A percentile compares a stretch with the other conserved stretches of the same genome.
Conservation (phyloP, 2,329 filamentous ascomycete species). For the Colletotrichum neosansevieriae region DNA sequence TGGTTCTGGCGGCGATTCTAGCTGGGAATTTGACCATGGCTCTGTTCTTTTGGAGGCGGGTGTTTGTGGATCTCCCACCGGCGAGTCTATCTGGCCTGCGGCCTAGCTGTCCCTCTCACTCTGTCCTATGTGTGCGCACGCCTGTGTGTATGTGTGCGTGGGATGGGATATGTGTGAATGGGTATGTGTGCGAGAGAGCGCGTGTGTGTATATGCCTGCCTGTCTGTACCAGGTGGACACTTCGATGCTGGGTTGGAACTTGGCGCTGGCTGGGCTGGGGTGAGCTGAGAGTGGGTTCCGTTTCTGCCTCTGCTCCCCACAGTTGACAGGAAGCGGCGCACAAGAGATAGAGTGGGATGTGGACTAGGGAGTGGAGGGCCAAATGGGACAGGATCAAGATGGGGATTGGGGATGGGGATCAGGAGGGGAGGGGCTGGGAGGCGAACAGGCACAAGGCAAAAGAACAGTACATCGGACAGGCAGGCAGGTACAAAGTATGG, state of each 20-base stretch:
- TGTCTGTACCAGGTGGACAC: constrained; percentile 8
- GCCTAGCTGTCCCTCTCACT: constrained; percentile 4
- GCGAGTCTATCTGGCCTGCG: constrained; percentile 5
- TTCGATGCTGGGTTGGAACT: constrained; percentile 2
- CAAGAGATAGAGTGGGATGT: constrained; percentile 39
- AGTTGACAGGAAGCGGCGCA: constrained; percentile 35
- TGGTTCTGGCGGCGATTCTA: constrained; percentile 7
- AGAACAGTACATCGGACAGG: constrained; percentile 26
- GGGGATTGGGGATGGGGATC: constrained; percentile 14
- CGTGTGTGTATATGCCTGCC: constrained; percentile 1
- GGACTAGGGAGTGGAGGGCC: constrained; percentile 38
- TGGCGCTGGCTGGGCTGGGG: constrained; percentile 17
- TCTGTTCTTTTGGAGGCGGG: background rate
- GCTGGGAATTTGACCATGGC: constrained; percentile 10
- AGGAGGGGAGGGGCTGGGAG: constrained; percentile 1
- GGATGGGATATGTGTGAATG: constrained; percentile 12
- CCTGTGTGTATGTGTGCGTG: constrained; percentile 20
- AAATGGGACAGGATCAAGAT: constrained; percentile 37
- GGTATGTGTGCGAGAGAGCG: background rate
- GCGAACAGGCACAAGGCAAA: constrained; percentile 10
- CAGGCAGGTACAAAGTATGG: background rate
- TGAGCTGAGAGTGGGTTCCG: constrained; percentile 19
- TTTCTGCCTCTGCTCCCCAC: constrained; percentile 30
- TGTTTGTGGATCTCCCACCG: constrained; percentile 3
- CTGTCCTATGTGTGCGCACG: background rate